Evolutionary conservation across 495 filamentous ascomycete species (phyloP).

Genomic region (Astrothelium subdiscretum): DNA sequence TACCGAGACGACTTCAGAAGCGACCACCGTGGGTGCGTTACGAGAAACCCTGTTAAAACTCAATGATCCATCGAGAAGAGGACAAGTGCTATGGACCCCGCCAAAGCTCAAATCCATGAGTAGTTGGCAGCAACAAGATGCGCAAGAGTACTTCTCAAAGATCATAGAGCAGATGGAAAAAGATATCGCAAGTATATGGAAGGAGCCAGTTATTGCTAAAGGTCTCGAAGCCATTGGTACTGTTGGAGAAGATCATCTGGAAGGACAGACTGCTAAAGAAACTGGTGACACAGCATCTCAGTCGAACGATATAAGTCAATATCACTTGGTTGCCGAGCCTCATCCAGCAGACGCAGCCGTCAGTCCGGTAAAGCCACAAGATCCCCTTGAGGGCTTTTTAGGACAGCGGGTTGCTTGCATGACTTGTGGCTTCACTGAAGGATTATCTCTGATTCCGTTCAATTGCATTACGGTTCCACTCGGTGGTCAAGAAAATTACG

Average conservation of each 20-base stretch:
- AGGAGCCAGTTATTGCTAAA: not conserved
- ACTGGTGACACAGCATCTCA: not conserved
- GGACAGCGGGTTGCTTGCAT: constrained; percentile 88
- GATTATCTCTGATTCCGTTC: constrained; percentile 79
- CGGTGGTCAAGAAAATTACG: constrained; percentile 41
- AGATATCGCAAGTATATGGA: constrained; percentile 44
- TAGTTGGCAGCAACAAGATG: constrained; percentile 94
- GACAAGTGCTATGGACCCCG: constrained; percentile 65
- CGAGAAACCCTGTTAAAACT: constrained; percentile 52
- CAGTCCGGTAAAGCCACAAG: constrained; percentile 23
- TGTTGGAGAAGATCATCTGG: constrained; percentile 20
- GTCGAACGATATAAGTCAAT: not conserved
- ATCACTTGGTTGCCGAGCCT: constrained; percentile 12
- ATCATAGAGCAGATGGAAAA: constrained; percentile 77
- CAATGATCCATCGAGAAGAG: constrained; percentile 54
- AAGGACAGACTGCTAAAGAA: constrained; percentile 7
- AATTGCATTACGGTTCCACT: constrained; percentile 85
- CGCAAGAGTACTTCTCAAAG: constrained; percentile 93
- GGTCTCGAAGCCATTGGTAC: constrained; percentile 7
- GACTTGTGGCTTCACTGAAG: constrained; percentile 73
- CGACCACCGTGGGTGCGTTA: constrained; percentile 44
- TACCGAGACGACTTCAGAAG: constrained; percentile 11
- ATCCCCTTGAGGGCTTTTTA: constrained; percentile 76
- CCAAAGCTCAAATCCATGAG: constrained; percentile 72
- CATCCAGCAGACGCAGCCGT: constrained; percentile 18